These are phyloP conservation scores for Ogataea philodendri DNA, from an alignment of 805 yeast species.

Conservation along the genomic window DNA sequence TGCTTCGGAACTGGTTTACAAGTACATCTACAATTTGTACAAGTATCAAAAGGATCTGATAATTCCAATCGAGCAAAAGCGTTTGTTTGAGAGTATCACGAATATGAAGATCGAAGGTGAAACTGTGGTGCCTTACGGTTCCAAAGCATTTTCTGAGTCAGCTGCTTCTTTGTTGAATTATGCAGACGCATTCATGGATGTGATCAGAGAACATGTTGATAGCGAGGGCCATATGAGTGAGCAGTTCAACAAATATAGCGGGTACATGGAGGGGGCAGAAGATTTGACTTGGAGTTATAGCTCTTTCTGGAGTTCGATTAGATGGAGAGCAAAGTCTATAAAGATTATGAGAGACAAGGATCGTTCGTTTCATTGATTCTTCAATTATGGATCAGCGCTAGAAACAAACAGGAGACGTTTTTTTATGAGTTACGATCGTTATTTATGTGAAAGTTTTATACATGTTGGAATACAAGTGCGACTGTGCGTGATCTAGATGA, in stretches of 20 bases:
- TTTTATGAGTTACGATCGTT: constrained; percentile 11
- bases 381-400: too few relatives aligned
- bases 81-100: constrained; percentile 24
- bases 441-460: constrained; percentile 12
- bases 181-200: constrained; percentile 65
- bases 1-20: constrained; percentile 63
- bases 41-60: constrained; percentile 42
- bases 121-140: constrained; percentile 36
- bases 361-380: constrained; percentile 2
- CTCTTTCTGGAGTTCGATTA: constrained; percentile 65
- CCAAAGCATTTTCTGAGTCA: constrained; percentile 46
- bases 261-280: constrained; percentile 84
- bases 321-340: constrained; percentile 55
- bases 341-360: constrained; percentile 24
- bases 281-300: constrained; percentile 91
- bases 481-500: constrained; percentile 10
- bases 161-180: constrained; percentile 47
- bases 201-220: constrained; percentile 58
- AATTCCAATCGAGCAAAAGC: constrained; percentile 25
- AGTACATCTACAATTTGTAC: constrained; percentile 47
- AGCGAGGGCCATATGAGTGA: constrained; percentile 77
- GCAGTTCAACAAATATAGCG: constrained; percentile 78
- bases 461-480: too few relatives aligned
- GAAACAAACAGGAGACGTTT: constrained; percentile 2
- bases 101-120: constrained; percentile 22